Evolutionary conservation across 179 eudicot genomes (phyloP), one percentile per base, ranked within the genome.

Genomic region (Corrigiola litoralis): DNA sequence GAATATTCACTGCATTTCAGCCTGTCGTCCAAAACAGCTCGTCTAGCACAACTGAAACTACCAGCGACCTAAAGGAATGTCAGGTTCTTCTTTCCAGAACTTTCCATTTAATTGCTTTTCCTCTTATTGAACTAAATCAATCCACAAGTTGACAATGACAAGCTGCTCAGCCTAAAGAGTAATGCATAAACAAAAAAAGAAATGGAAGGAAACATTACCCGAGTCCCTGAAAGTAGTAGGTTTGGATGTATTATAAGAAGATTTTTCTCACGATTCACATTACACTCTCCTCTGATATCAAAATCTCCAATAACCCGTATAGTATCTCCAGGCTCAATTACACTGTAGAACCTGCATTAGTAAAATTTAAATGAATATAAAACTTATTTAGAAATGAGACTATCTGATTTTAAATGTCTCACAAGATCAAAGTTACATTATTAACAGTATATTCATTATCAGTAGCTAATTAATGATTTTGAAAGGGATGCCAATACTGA

Each of bases 21-120:
- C 81, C 97, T 91, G 78, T 91, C 97, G 66, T 95, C 99, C 71
- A 95, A 72, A 61, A 91, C 95, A 59, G 97, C 75, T 48, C 99
- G 86, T 70, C 99, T 89, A 53, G 96, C 65, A 68, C 99, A 91
- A 66, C 85, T 85, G 75, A 91, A 92, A 80, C 96, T 95, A 73
- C 80, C 81, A 59, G 99, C 91, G 68, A 95, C 89, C 99, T 95
- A 75, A 58, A 75, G 0, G 47, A 24, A 45, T 51, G 48, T 57
- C 58, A 50, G 59, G 60, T 67, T 25, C 42, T 69, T 52, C 10
- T 28, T 51, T 5, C 32, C 20, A 32, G 13, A 28, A 27, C 47
- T 63, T 44, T 29, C 41, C 23, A n/a, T n/a, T n/a, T n/a, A n/a
- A n/a, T n/a, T n/a, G n/a, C n/a, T n/a, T n/a, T n/a, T n/a, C n/a